phyloP scores from a whole-genome alignment of 2,329 filamentous ascomycete genomes.

The Alternaria sp. region DNA sequence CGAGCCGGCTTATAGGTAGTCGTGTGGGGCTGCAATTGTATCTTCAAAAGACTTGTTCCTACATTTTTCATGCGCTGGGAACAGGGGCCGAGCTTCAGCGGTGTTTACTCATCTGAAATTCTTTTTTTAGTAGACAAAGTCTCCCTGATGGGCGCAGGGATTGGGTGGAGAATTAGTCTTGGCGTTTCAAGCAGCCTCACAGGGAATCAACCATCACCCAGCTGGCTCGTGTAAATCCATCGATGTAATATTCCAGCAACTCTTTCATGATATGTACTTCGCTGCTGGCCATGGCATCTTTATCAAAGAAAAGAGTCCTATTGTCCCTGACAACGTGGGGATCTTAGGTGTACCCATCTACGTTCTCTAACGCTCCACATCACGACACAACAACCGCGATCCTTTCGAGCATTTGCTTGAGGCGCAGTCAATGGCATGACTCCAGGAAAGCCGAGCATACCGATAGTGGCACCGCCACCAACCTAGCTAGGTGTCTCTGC shows the following conservation, averaged over 20 bases:
- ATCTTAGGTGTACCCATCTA: background rate
- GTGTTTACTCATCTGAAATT: slow-evolving; percentile 11
- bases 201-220: slow-evolving; percentile 4
- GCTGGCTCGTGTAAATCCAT: background rate
- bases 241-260: background rate
- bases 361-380: background rate
- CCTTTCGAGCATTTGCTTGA: slow-evolving; percentile 6
- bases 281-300: background rate
- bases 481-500: slow-evolving; percentile 11
- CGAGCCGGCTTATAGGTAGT: background rate
- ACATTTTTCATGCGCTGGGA: slow-evolving; percentile 6
- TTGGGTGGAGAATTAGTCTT: slow-evolving; percentile 11
- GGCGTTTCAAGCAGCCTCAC: slow-evolving; percentile 20
- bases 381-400: slow-evolving; percentile 1
- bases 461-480: slow-evolving; percentile 14
- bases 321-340: background rate
- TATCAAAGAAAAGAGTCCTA: background rate
- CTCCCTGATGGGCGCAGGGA: slow-evolving; percentile 19
- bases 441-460: slow-evolving; percentile 13
- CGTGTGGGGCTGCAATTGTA: slow-evolving; percentile 5
- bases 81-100: slow-evolving; percentile 11
- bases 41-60: background rate
- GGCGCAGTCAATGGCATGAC: slow-evolving; percentile 17
- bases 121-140: slow-evolving; percentile 15
- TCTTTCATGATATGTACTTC: background rate